phyloP scores from a whole-genome alignment of 2,329 filamentous ascomycete genomes.

The Podosphaera leucotricha region DNA sequence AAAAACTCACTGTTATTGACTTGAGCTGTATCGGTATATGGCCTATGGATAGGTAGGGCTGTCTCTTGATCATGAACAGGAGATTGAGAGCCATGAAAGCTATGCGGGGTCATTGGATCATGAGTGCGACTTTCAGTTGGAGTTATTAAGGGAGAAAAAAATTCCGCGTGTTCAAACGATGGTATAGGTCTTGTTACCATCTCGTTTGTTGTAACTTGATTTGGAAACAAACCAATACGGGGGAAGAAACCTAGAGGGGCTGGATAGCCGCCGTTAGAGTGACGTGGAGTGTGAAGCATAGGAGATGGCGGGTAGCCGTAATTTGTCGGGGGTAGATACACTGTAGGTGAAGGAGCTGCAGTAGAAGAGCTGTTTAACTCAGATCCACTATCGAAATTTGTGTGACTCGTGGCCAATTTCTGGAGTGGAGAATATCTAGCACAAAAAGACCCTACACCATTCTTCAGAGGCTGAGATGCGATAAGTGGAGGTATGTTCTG shows the following conservation, averaged over 20 bases:
- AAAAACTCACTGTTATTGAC: conserved; percentile 18
- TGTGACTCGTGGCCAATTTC: conserved; percentile 12
- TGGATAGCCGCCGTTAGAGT: conserved; percentile 10
- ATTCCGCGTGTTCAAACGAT: conserved; percentile 15
- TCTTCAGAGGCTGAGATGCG: conserved; percentile 16
- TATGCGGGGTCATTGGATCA: conserved; percentile 32
- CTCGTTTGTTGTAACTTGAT: conserved; percentile 6
- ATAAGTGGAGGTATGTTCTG: not conserved
- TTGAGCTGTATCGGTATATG: conserved; percentile 19
- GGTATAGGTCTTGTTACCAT: conserved; percentile 11
- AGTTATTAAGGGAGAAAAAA: conserved; percentile 16
- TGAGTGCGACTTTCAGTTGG: conserved; percentile 16
- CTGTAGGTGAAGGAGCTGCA: conserved; percentile 11
- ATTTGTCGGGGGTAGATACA: not conserved
- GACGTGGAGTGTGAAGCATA: conserved; percentile 7
- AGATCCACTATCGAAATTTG: conserved; percentile 27
- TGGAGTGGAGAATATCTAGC: conserved; percentile 7
- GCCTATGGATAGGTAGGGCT: conserved; percentile 15
- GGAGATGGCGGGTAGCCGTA: conserved; percentile 6
- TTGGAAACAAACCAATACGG: conserved; percentile 9
- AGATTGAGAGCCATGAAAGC: conserved; percentile 36
- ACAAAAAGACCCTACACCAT: conserved; percentile 3
- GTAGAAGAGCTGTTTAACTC: conserved; percentile 35
- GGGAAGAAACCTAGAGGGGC: conserved; percentile 9
- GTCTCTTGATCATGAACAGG: conserved; percentile 24